Evolutionary conservation across 2,329 filamentous ascomycete species (phyloP), one percentile per base, ranked within the genome.

Genomic region (Ophiostoma triangulosporum): DNA sequence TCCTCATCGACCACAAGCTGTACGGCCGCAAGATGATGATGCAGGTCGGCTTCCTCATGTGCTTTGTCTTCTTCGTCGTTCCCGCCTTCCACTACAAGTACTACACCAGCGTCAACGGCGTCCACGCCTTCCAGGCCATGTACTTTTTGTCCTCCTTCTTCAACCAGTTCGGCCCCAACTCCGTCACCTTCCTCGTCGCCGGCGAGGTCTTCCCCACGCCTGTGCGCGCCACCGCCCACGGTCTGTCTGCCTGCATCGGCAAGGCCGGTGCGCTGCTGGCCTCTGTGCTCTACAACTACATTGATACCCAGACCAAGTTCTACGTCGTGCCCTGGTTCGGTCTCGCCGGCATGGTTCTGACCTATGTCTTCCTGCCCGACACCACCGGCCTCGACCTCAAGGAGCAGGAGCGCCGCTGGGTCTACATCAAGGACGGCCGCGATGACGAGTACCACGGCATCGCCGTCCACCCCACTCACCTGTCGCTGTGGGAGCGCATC

Each of bases 81-180:
- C 91, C 91, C 1, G 90, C 85, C 46, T 95, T 95, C 77, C 75
- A 88, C 65, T 95, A 83, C 73, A 67, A 86, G 0, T 89, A 93
- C 78, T 96, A 89, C 74, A 88, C 79, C 20, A 74, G 74, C 50
- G 71, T 76, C 1, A 73, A 74, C 6, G 80, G 88, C 62, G 84
- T 96, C 66, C 82, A 88, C 64, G 74, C 77, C n/a, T 97, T 97
- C 83, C 90, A 96, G 73, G 82, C 90, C 65, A 95, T 97, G 88
- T 96, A 96, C 77, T 96, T 95, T 73, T 69, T 97, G 61, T 95
- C 88, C 7, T 95, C 88, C 24, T 97, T 97, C 76, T 97, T 97
- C 83, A 96, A 96, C 77, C 91, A 97, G 68, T 97, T 97, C 64
- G 91, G 91, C 12, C 91, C 91, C 69, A 97, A 97, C 77, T 84